phyloP scores from a whole-genome alignment of 1,284 basidiomycete species.

The Jaminaea rosea region DNA sequence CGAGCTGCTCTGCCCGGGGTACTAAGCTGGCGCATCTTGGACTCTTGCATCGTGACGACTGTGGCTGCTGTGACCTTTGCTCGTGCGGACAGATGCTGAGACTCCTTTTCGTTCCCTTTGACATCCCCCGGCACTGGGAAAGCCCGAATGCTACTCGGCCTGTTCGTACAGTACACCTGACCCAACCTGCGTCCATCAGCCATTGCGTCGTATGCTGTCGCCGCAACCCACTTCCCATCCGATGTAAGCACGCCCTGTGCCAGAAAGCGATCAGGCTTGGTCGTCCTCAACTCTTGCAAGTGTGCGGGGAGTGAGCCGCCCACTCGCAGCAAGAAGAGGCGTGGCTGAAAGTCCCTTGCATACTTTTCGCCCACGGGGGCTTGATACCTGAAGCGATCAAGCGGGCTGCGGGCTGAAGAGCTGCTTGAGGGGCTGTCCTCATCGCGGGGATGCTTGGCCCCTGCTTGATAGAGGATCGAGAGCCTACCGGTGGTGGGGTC shows the following conservation, averaged over 20 bases:
- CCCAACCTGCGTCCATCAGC: constrained; percentile 58
- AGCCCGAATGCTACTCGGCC: constrained; percentile 57
- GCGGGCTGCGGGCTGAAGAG: constrained; percentile 10
- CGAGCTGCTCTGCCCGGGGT: constrained; percentile 51
- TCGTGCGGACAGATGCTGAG: too few species aligned
- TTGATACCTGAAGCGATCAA: constrained; percentile 12
- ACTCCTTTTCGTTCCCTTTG: constrained; percentile 3
- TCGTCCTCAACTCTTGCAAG: neutral
- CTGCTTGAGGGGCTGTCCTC: constrained; percentile 9
- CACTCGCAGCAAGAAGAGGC: constrained; percentile 12
- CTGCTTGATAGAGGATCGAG: constrained; percentile 54
- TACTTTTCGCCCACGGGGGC: constrained; percentile 25
- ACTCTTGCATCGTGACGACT: constrained; percentile 17
- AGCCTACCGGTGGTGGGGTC: constrained; percentile 20
- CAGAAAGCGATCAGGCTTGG: constrained; percentile 47
- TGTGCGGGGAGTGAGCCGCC: neutral
- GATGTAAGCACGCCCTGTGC: constrained; percentile 56
- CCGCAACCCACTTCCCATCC: constrained; percentile 51
- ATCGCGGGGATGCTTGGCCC: constrained; percentile 29
- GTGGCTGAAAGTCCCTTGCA: constrained; percentile 52
- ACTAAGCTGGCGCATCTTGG: constrained; percentile 49
- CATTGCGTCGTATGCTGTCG: constrained; percentile 58
- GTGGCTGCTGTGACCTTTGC: neutral
- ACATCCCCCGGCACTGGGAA: neutral
- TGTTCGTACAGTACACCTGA: constrained; percentile 58